Conservation (phyloP, 805 yeast species). For the Metschnikowia koreensis region DNA sequence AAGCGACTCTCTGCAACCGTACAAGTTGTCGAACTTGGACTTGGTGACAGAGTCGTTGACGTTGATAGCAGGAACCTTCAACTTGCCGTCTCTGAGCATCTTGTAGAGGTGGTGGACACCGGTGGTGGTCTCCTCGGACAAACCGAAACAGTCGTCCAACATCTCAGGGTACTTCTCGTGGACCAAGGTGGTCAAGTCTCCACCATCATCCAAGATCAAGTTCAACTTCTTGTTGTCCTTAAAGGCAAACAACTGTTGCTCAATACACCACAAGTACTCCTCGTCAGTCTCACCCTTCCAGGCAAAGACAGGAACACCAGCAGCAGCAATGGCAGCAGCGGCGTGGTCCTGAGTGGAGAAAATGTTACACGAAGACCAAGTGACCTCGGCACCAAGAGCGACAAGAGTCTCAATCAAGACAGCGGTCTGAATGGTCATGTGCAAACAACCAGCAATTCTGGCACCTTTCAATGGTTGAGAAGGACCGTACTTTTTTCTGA, state of each 20-base stretch:
- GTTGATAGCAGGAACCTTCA: slow-evolving; percentile 98
- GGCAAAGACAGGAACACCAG: slow-evolving; percentile 99
- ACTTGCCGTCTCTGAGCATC: slow-evolving; percentile 81
- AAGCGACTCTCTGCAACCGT: slow-evolving; percentile 99
- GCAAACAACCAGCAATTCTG: slow-evolving; percentile 97
- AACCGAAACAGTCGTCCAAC: slow-evolving; percentile 92
- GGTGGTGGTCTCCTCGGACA: slow-evolving; percentile 98
- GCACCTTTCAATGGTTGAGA: slow-evolving; percentile 97
- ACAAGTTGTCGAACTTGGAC: slow-evolving; percentile 98
- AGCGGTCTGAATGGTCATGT: slow-evolving; percentile 99
- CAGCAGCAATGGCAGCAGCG: slow-evolving; percentile 99
- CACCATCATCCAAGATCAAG: slow-evolving; percentile 98
- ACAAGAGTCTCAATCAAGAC: slow-evolving; percentile 95
- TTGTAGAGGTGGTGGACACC: slow-evolving; percentile 99
- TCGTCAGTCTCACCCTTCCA: slow-evolving; percentile 99
- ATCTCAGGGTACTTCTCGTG: slow-evolving; percentile 98
- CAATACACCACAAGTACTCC: slow-evolving; percentile 98
- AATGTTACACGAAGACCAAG: slow-evolving; percentile 99
- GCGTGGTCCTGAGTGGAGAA: slow-evolving; percentile 99
- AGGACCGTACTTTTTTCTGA: slow-evolving; percentile 87
- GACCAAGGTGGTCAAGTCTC: slow-evolving; percentile 94
- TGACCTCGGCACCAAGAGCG: slow-evolving; percentile 98
- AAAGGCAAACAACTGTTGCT: slow-evolving; percentile 98
- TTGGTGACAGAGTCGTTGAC: slow-evolving; percentile 99
- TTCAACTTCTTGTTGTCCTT: slow-evolving; percentile 93